Conservation (phyloP, 2,329 filamentous ascomycete genomes). For the Pseudocercospora pini-densiflorae region DNA sequence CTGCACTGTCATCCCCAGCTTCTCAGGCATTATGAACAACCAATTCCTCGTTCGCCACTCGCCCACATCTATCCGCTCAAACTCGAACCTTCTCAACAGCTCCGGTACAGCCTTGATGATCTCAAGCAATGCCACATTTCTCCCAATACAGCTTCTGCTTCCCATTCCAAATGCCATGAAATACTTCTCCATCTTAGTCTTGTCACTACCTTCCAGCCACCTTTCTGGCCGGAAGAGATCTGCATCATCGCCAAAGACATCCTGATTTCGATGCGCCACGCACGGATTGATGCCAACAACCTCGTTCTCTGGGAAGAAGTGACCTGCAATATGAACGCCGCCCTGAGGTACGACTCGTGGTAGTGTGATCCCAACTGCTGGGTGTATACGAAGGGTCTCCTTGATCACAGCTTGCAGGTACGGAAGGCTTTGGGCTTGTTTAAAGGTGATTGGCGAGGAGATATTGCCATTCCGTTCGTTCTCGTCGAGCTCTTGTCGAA, state of each 20-base stretch:
- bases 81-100: background rate
- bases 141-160: slow-evolving; percentile 12
- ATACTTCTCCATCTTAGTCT: slow-evolving; percentile 54
- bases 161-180: slow-evolving; percentile 16
- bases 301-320: slow-evolving; percentile 38
- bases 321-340: slow-evolving; percentile 42
- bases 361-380: slow-evolving; percentile 46
- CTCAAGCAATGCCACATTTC: slow-evolving; percentile 14
- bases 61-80: background rate
- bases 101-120: slow-evolving; percentile 12
- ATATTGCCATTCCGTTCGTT: slow-evolving; percentile 31
- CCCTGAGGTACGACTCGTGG: slow-evolving; percentile 44
- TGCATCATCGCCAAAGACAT: slow-evolving; percentile 39
- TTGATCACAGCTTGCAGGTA: slow-evolving; percentile 51
- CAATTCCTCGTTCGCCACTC: background rate
- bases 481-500: slow-evolving; percentile 42
- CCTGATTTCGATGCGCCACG: slow-evolving; percentile 37
- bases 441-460: slow-evolving; percentile 34
- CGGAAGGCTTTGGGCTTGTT: slow-evolving; percentile 42
- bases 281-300: slow-evolving; percentile 39
- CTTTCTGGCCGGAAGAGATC: slow-evolving; percentile 42
- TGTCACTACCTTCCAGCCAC: slow-evolving; percentile 36
- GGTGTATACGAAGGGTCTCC: slow-evolving; percentile 50
- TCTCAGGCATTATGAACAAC: background rate
- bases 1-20: background rate